Conservation (phyloP, 768 basidiomycete species). For the Amanita subjunquillea region DNA sequence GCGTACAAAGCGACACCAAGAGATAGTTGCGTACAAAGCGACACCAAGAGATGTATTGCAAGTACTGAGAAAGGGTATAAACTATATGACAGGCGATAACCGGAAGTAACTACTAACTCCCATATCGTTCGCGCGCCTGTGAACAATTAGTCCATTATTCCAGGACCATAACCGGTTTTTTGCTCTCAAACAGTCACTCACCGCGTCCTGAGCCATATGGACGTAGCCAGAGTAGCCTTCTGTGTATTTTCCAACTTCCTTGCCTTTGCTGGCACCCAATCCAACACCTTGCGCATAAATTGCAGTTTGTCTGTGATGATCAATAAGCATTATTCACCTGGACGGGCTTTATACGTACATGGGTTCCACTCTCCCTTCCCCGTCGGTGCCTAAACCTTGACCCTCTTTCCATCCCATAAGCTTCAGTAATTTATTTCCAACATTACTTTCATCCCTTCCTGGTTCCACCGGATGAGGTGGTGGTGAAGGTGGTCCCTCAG, state of each 20-base stretch:
- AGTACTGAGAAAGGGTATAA: background rate
- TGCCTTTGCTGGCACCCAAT: constrained; percentile 86
- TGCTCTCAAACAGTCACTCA: constrained; percentile 24
- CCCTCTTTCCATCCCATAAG: constrained; percentile 99
- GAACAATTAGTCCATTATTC: constrained; percentile 3
- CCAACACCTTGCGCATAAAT: constrained; percentile 86
- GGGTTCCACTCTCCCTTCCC: constrained; percentile 82
- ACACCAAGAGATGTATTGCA: background rate
- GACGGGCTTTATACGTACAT: constrained; percentile 41
- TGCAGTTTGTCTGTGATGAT: constrained; percentile 54
- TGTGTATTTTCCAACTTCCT: constrained; percentile 64
- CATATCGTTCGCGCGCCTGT: constrained; percentile 33
- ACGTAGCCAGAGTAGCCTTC: constrained; percentile 65
- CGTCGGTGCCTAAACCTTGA: constrained; percentile 70
- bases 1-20: background rate
- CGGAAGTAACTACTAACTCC: constrained; percentile 12
- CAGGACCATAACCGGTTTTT: constrained; percentile 11
- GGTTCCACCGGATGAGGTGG: constrained; percentile 56
- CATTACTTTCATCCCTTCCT: constrained; percentile 73
- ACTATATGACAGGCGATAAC: background rate
- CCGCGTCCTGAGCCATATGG: constrained; percentile 62
- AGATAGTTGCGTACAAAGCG: background rate
- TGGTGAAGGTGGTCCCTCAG: constrained; percentile 52
- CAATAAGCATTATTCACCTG: constrained; percentile 2
- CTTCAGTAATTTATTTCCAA: constrained; percentile 87